Base-by-base conservation (phyloP, 1,284 basidiomycete genomes). In the Trichosporon sp. region DNA sequence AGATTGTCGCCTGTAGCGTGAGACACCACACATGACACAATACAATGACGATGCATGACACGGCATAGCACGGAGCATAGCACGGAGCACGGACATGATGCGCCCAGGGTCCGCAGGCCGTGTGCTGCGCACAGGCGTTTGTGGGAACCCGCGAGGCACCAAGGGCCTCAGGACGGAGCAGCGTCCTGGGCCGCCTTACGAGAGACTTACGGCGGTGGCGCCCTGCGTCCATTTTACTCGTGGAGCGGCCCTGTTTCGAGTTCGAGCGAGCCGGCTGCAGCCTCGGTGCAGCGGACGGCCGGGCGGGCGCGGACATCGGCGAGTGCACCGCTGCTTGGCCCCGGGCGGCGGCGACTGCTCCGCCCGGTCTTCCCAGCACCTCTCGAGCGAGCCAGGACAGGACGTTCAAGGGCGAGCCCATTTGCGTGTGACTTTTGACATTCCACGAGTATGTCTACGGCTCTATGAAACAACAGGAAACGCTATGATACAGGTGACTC, bases 381-480 rank as follows among this genome's bases (percentile, higher is more conserved):
- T n/a, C n/a, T n/a, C 38, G 38, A 42, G 38, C 38, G 38, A 42
- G 38, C 2, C n/a, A n/a, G n/a, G n/a, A n/a, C n/a, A n/a, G n/a
- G n/a, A n/a, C n/a, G n/a, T 42, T 9, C 38, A 42, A 42, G 38
- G 38, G n/a, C n/a, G n/a, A n/a, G n/a, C n/a, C n/a, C n/a, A n/a
- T n/a, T n/a, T n/a, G n/a, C 38, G 38, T 23, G 47, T 23, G 18
- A 60, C 56, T 31, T n/a, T 29, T 32, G 29, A 51, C 38, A 42
- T 42, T 18, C 5, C 47, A 23, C 47, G 21, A 51, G 23, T 4
- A 58, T n/a, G 27, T 31, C 29, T 31, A 60, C 7, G 27, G 15
- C n/a, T 60, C 56, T 60, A 60, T 60, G 56, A 60, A 60, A 60
- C 56, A 60, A 60, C 56, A 31, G 29, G 15, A 32, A 60, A 58